Evolutionary conservation across 176 grass and related monocot species (phyloP).

Genomic region (Juncus effusus): DNA sequence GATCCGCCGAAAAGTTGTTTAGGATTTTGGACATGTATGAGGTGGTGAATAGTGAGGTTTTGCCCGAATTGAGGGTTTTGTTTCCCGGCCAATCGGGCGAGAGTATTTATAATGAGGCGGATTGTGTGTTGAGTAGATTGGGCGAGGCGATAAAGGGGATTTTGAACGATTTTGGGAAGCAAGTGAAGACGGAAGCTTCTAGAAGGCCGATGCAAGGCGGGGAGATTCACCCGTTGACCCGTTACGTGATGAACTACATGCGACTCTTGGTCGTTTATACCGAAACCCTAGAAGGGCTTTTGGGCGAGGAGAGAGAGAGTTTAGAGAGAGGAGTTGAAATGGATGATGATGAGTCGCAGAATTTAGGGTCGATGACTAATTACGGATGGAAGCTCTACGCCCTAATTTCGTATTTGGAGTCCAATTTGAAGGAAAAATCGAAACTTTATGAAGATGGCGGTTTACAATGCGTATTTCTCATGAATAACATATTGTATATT

Average conservation of each 20-base stretch:
- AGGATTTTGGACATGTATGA: conserved; percentile 92
- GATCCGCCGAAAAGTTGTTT: conserved; percentile 83
- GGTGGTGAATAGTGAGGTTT: conserved; percentile 63
- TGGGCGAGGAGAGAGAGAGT: conserved; percentile 37
- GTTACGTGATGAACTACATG: conserved; percentile 96
- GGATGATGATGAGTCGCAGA: conserved; percentile 43
- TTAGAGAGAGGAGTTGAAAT: conserved; percentile 22
- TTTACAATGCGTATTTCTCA: conserved; percentile 84
- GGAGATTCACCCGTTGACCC: conserved; percentile 90
- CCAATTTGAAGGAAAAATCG: conserved; percentile 88
- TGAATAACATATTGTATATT: conserved; percentile 94
- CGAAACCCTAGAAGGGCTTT: conserved; percentile 56
- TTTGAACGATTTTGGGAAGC: conserved; percentile 78
- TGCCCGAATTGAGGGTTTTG: conserved; percentile 62
- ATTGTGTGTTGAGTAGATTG: conserved; percentile 64
- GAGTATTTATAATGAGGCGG: conserved; percentile 60
- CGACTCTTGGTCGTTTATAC: conserved; percentile 72
- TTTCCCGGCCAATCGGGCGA: conserved; percentile 56
- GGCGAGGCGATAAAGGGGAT: conserved; percentile 74
- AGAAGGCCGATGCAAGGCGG: conserved; percentile 62
- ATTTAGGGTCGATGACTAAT: conserved; percentile 63
- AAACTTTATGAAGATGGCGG: conserved; percentile 83
- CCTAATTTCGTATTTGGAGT: conserved; percentile 83
- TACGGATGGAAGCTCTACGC: conserved; percentile 50
- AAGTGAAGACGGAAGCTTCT: conserved; percentile 74